phyloP scores from a whole-genome alignment of 2,329 filamentous ascomycete species.

The Phaeosphaeriaceae sp. region DNA sequence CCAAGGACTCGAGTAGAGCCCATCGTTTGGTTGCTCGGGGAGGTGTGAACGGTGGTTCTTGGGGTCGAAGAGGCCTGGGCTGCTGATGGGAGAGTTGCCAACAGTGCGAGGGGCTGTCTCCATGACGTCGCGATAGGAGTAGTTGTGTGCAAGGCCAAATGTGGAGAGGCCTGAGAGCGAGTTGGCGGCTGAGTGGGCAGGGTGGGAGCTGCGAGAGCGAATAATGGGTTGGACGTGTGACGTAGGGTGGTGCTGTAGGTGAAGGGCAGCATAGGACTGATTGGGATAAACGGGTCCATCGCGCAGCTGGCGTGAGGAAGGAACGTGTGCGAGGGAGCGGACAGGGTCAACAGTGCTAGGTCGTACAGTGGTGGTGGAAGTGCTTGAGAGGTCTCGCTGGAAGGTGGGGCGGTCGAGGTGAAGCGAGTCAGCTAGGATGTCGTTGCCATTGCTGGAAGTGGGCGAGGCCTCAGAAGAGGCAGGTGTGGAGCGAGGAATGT shows the following conservation, averaged over 20 bases:
- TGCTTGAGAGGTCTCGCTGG: slow-evolving; percentile 50
- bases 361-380: slow-evolving; percentile 52
- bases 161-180: slow-evolving; percentile 51
- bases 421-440: slow-evolving; percentile 6
- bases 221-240: slow-evolving; percentile 45
- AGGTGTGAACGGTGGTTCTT: slow-evolving; percentile 39
- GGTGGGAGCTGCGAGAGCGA: slow-evolving; percentile 52
- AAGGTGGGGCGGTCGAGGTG: slow-evolving; percentile 45
- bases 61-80: slow-evolving; percentile 56
- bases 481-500: slow-evolving; percentile 37
- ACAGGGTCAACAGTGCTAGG: slow-evolving; percentile 37
- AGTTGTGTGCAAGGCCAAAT: slow-evolving; percentile 45
- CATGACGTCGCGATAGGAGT: slow-evolving; percentile 41
- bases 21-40: slow-evolving; percentile 40
- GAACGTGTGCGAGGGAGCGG: slow-evolving; percentile 14
- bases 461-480: slow-evolving; percentile 42
- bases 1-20: slow-evolving; percentile 57
- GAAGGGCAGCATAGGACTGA: slow-evolving; percentile 58
- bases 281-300: slow-evolving; percentile 54
- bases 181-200: slow-evolving; percentile 47
- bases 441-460: slow-evolving; percentile 32
- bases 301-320: slow-evolving; percentile 24
- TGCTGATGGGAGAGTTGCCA: slow-evolving; percentile 55
- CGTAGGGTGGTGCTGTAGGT: slow-evolving; percentile 53
- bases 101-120: slow-evolving; percentile 51